Conservation (phyloP, 2,329 filamentous ascomycete genomes). For the Aspergillus chevalieri region DNA sequence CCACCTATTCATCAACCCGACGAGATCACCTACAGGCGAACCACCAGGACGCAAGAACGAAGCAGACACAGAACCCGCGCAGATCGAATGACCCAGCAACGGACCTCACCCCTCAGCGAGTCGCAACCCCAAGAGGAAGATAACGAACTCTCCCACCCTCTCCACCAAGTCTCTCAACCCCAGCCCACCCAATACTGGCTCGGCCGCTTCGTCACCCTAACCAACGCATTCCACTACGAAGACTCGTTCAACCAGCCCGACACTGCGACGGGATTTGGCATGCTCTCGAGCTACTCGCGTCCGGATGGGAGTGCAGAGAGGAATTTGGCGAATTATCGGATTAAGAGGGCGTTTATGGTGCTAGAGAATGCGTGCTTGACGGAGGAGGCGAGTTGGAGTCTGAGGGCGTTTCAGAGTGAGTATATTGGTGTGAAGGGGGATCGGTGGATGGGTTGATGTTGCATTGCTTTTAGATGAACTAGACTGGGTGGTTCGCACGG, state of each 20-base stretch:
- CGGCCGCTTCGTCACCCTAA: conserved; percentile 25
- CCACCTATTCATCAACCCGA: too few relatives aligned
- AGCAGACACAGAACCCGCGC: conserved; percentile 4
- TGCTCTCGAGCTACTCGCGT: conserved; percentile 16
- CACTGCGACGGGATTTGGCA: conserved; percentile 19
- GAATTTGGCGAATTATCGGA: conserved; percentile 16
- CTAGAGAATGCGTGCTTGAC: conserved; percentile 29
- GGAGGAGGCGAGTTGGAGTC: conserved; percentile 28
- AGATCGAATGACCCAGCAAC: conserved; percentile 9
- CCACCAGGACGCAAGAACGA: neutral
- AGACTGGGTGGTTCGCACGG: too few relatives aligned
- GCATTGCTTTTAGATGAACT: neutral
- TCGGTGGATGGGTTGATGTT: conserved; percentile 10
- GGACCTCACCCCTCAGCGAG: neutral
- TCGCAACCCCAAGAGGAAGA: neutral
- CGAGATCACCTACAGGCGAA: neutral
- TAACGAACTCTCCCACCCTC: neutral
- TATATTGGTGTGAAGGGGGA: conserved; percentile 19
- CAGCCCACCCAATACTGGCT: conserved; percentile 26
- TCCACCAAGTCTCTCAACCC: conserved; percentile 17
- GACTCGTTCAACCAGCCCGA: conserved; percentile 27
- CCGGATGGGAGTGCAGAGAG: conserved; percentile 8
- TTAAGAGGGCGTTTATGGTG: conserved; percentile 28
- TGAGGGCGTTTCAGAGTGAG: conserved; percentile 22
- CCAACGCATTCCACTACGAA: conserved; percentile 26